phyloP scores from a whole-genome alignment of 768 basidiomycete genomes.

The Boletus reticuloceps region DNA sequence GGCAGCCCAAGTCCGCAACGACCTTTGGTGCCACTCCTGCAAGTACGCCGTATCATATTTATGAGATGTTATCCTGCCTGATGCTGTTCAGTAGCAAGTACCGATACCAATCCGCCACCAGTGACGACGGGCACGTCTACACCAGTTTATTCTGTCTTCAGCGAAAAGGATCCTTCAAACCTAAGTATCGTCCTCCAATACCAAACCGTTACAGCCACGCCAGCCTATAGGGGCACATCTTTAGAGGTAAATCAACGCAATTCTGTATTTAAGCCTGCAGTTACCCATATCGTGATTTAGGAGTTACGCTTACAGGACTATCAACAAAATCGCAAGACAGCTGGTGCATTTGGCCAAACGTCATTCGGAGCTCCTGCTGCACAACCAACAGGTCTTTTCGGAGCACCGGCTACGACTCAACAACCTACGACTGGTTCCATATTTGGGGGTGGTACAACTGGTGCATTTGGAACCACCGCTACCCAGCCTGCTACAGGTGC shows the following conservation, averaged over 20 bases:
- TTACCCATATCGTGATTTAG: constrained; percentile 33
- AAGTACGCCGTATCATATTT: constrained; percentile 19
- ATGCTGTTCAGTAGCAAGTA: constrained; percentile 27
- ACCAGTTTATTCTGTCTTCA: constrained; percentile 55
- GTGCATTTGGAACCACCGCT: constrained; percentile 23
- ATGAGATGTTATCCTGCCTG: constrained; percentile 4
- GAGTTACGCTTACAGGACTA: constrained; percentile 80
- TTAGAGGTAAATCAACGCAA: constrained; percentile 53
- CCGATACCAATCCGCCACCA: constrained; percentile 43
- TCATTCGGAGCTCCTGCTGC: constrained; percentile 25
- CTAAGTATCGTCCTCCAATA: constrained; percentile 57
- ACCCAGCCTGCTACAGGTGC: constrained; percentile 26
- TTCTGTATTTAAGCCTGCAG: constrained; percentile 3
- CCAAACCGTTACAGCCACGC: constrained; percentile 81
- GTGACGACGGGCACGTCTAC: constrained; percentile 70
- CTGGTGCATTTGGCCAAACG: constrained; percentile 57
- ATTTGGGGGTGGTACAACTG: constrained; percentile 25
- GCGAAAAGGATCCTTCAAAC: constrained; percentile 63
- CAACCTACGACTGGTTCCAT: constrained; percentile 30
- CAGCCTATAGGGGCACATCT: constrained; percentile 72
- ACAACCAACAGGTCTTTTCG: constrained; percentile 26
- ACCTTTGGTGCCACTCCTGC: constrained; percentile 42
- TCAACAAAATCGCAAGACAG: constrained; percentile 68
- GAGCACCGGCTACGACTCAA: constrained; percentile 25
- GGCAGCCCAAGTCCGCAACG: constrained; percentile 46